These are phyloP conservation scores for Didymella segeticola DNA, from an alignment of 2,329 filamentous ascomycete species.

Conservation along the genomic window DNA sequence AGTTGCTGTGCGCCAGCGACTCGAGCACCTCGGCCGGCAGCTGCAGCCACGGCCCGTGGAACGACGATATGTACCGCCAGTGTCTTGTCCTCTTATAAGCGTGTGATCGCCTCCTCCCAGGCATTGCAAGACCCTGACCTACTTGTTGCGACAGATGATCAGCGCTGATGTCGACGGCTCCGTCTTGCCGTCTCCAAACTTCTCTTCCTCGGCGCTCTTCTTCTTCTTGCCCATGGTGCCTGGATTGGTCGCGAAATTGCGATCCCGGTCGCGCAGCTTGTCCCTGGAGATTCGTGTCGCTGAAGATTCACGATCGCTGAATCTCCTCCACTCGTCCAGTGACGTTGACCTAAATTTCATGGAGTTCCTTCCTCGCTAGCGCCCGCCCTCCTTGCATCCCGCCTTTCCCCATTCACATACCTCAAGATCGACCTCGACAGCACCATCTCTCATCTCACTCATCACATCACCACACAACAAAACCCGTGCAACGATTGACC, in stretches of 20 bases:
- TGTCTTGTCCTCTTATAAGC: conserved; percentile 62
- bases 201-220: conserved; percentile 30
- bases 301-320: too few relatives aligned
- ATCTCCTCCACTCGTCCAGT: too few relatives aligned
- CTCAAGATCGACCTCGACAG: too few relatives aligned
- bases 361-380: conserved; percentile 1
- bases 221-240: conserved; percentile 44
- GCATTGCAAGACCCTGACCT: conserved; percentile 30
- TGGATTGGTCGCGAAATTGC: background rate
- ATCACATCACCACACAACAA: too few relatives aligned
- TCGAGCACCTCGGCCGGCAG: conserved; percentile 80
- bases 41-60: conserved; percentile 83
- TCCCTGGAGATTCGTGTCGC: background rate
- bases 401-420: too few relatives aligned
- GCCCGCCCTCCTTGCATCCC: too few relatives aligned
- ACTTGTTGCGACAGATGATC: conserved; percentile 54
- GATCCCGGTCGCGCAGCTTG: background rate
- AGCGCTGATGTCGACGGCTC: conserved; percentile 44
- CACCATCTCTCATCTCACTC: too few relatives aligned
- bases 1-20: conserved; percentile 79
- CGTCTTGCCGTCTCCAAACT: background rate
- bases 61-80: conserved; percentile 85
- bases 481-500: too few relatives aligned
- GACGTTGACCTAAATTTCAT: conserved; percentile 14
- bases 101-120: conserved; percentile 2